These are phyloP conservation scores for Oenanthe javanica DNA, from an alignment of 140 eudicot species.

Conservation along the genomic window DNA sequence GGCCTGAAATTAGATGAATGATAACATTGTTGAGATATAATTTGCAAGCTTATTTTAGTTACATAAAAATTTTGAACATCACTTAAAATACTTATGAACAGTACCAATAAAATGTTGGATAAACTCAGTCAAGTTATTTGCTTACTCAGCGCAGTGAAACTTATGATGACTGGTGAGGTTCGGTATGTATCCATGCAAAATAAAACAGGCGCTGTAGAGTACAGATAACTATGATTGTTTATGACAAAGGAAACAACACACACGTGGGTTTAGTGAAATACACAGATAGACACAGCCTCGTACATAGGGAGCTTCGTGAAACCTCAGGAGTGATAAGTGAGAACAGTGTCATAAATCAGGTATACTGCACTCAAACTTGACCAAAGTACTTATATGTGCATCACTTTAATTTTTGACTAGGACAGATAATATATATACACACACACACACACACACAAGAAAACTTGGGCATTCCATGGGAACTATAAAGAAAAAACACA, in stretches of 20 bases:
- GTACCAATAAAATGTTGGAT: background rate
- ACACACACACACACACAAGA: background rate
- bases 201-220: no score
- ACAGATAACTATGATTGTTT: no score
- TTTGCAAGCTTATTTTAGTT: background rate
- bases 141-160: background rate
- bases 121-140: background rate
- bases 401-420: background rate
- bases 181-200: background rate
- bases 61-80: no score
- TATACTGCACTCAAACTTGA: background rate
- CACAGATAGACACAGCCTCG: background rate
- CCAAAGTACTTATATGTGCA: background rate
- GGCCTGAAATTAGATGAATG: conserved; percentile 38
- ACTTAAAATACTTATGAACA: background rate
- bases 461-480: background rate
- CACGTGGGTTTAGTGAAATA: background rate
- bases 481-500: background rate
- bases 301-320: background rate
- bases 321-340: background rate
- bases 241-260: background rate
- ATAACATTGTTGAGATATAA: background rate
- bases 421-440: background rate
- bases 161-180: background rate
- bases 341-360: background rate